A percentile compares a stretch with the other conserved stretches of the same genome.
These are phyloP conservation scores for Paecilomyces formosus DNA, from an alignment of 2,329 filamentous ascomycete species.

Conservation along the genomic window DNA sequence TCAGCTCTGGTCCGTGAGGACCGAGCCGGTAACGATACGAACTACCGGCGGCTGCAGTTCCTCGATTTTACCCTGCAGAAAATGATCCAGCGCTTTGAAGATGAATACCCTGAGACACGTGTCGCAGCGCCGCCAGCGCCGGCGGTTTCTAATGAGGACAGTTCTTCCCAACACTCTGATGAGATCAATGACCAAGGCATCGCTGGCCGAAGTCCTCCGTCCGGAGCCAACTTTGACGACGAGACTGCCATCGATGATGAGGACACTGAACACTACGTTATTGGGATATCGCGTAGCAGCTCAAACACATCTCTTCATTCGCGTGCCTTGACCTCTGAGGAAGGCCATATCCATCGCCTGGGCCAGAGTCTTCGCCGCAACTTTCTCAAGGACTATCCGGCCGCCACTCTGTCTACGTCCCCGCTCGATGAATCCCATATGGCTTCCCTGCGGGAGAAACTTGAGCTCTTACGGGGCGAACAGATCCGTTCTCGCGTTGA, in stretches of 20 bases:
- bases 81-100: conserved; percentile 93
- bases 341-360: conserved; percentile 63
- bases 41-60: conserved; percentile 73
- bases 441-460: conserved; percentile 34
- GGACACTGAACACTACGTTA: conserved; percentile 34
- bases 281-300: conserved; percentile 50
- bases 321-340: conserved; percentile 58
- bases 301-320: conserved; percentile 63
- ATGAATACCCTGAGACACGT: conserved; percentile 88
- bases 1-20: conserved; percentile 73
- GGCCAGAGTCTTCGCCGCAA: conserved; percentile 60
- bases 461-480: conserved; percentile 36
- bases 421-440: conserved; percentile 38
- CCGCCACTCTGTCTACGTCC: conserved; percentile 24
- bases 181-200: conserved; percentile 13
- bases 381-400: conserved; percentile 43
- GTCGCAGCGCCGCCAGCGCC: conserved; percentile 27
- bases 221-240: conserved; percentile 19
- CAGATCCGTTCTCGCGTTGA: conserved; percentile 34
- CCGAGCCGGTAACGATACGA: conserved; percentile 61
- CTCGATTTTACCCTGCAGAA: conserved; percentile 79
- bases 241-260: conserved; percentile 32
- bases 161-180: conserved; percentile 27
- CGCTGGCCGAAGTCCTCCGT: conserved; percentile 24
- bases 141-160: conserved; percentile 15